Evolutionary conservation across 257 asterid genomes (phyloP).

Genomic region (Handroanthus guayacan): DNA sequence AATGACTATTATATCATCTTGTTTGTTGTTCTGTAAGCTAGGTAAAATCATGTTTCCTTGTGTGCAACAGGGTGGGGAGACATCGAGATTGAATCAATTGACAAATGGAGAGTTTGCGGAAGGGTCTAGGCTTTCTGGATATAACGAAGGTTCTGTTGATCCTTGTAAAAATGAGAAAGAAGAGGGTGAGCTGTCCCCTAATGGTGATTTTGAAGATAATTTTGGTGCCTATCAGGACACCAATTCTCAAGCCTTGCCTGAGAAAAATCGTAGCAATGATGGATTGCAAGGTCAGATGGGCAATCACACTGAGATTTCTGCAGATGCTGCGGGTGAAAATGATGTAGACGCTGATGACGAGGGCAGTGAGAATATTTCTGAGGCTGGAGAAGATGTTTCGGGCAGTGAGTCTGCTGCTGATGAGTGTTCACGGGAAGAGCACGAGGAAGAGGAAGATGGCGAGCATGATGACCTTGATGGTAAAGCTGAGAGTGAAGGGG

Average conservation of each 20-base stretch:
- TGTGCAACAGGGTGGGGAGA: slow-evolving; percentile 57
- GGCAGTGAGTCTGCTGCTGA: slow-evolving; percentile 95
- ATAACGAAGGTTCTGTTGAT: slow-evolving; percentile 56
- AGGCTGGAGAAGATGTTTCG: slow-evolving; percentile 86
- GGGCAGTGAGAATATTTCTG: slow-evolving; percentile 83
- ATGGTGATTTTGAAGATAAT: slow-evolving; percentile 82
- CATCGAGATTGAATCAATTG: slow-evolving; percentile 48
- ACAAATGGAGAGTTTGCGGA: slow-evolving; percentile 61
- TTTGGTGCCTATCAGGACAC: slow-evolving; percentile 64
- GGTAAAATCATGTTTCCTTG: slow-evolving; percentile 33
- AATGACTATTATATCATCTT: not conserved
- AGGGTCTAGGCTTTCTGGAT: slow-evolving; percentile 55
- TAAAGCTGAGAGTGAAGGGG: slow-evolving; percentile 96
- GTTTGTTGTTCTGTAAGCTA: not conserved
- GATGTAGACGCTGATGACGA: slow-evolving; percentile 88
- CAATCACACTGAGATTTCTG: slow-evolving; percentile 55
- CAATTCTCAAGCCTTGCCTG: slow-evolving; percentile 52
- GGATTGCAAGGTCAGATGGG: slow-evolving; percentile 58
- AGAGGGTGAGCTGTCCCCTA: slow-evolving; percentile 91
- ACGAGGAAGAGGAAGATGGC: slow-evolving; percentile 80
- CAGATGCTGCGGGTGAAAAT: slow-evolving; percentile 75
- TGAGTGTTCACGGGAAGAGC: slow-evolving; percentile 86
- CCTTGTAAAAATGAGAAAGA: slow-evolving; percentile 87
- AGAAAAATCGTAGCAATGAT: slow-evolving; percentile 47
- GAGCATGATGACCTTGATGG: slow-evolving; percentile 81